A percentile compares a stretch with the other conserved stretches of the same genome.
Conservation (phyloP, 2,329 filamentous ascomycete species). For the Ceratocystis colombiana region DNA sequence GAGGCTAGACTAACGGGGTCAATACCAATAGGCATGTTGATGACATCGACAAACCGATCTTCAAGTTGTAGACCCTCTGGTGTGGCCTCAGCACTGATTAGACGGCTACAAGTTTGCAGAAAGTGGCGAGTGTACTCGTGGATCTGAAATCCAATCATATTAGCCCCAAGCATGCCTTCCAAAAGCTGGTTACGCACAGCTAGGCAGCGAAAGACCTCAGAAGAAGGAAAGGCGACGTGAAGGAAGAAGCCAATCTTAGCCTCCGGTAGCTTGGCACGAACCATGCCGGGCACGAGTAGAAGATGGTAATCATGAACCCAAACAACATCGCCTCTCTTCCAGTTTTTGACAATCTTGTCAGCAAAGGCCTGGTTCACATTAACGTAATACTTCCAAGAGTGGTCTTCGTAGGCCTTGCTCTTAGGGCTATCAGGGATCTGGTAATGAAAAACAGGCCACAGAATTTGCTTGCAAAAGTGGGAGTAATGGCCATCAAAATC, state of each 20-base stretch:
- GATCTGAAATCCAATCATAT: constrained; percentile 87
- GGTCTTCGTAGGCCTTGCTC: constrained; percentile 95
- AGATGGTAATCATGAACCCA: constrained; percentile 97
- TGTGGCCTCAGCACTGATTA: constrained; percentile 82
- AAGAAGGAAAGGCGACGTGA: constrained; percentile 90
- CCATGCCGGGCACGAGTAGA: constrained; percentile 76
- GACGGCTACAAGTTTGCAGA: constrained; percentile 84
- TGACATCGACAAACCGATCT: constrained; percentile 84
- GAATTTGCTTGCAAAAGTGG: constrained; percentile 94
- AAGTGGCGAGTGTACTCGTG: constrained; percentile 91
- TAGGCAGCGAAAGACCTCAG: constrained; percentile 87
- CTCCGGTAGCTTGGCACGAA: constrained; percentile 80
- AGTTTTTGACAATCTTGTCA: constrained; percentile 78
- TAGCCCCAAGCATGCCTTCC: constrained; percentile 85
- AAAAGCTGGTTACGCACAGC: constrained; percentile 78
- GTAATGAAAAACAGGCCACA: constrained; percentile 97
- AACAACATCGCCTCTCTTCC: constrained; percentile 85
- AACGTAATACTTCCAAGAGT: constrained; percentile 92
- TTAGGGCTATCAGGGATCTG: constrained; percentile 96
- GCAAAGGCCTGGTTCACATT: constrained; percentile 89
- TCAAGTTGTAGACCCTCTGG: constrained; percentile 82
- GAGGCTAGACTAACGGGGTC: constrained; percentile 66
- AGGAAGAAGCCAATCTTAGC: constrained; percentile 95
- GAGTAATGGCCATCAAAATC: constrained; percentile 92
- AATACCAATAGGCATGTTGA: constrained; percentile 79